Evolutionary conservation across 345 rosid species (phyloP).

Genomic region (Cardamine chenopodiifolia): DNA sequence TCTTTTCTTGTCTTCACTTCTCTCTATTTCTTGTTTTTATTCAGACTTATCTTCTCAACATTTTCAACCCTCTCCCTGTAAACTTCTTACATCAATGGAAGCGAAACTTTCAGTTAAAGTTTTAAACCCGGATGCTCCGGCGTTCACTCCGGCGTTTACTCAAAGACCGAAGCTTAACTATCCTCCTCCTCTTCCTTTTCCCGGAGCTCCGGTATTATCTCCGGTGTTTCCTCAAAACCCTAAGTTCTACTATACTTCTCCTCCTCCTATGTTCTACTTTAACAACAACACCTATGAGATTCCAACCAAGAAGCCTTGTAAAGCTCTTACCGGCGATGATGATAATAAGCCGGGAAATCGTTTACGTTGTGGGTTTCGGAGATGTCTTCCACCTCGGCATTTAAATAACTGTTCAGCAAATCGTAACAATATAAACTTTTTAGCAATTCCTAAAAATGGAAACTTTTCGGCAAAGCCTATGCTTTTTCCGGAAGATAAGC

Average conservation of each 20-base stretch:
- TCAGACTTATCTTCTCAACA: not conserved
- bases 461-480: not conserved
- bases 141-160: not conserved
- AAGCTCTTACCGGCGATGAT: not conserved
- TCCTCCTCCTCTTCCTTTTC: not conserved
- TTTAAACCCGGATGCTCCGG: conserved; percentile 19
- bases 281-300: not conserved
- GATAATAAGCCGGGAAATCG: not conserved
- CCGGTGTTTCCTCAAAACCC: not conserved
- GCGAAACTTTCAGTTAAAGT: not conserved
- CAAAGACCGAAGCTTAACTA: not conserved
- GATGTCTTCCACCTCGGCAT: conserved; percentile 21
- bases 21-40: not conserved
- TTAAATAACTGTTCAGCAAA: not conserved
- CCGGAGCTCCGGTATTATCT: not conserved
- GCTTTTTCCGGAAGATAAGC: not conserved
- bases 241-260: not conserved
- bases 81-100: not conserved
- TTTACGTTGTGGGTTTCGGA: not conserved
- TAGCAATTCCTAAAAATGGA: no score
- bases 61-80: not conserved
- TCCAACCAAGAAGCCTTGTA: not conserved
- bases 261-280: not conserved
- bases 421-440: no score
- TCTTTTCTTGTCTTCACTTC: not conserved